Conservation (phyloP, 192 early-diverging fungal species). For the Backusella sp. region DNA sequence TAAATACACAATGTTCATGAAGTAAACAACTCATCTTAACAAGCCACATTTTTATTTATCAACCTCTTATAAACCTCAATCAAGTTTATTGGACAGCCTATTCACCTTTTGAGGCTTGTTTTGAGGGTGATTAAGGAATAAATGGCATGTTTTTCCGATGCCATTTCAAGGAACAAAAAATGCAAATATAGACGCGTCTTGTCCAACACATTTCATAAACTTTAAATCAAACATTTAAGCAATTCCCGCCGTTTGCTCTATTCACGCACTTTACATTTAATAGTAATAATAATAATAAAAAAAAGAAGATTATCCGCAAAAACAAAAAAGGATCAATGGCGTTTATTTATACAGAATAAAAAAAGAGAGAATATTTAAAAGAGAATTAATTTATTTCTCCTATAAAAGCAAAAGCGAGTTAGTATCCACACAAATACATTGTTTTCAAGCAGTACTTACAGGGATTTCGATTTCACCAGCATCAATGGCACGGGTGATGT, state of each 20-base stretch:
- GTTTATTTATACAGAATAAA: not conserved
- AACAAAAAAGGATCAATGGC: not conserved
- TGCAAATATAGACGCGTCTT: no score
- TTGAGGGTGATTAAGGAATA: no score
- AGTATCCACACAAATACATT: not conserved
- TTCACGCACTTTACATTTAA: not conserved
- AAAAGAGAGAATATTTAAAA: not conserved
- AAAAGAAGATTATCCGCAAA: not conserved
- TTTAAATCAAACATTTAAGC: no score
- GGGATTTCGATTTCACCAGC: slow-evolving; percentile 83
- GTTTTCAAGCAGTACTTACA: slow-evolving; percentile 11
- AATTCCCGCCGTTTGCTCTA: not conserved
- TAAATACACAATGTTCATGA: no score
- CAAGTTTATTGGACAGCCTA: no score
- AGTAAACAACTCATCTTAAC: no score
- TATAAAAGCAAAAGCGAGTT: not conserved
- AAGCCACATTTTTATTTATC: no score
- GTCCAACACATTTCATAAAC: no score
- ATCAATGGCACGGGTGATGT: slow-evolving; percentile 81
- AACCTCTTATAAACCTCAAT: no score
- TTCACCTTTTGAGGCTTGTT: no score
- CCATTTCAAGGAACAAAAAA: no score
- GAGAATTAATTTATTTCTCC: slow-evolving; percentile 18
- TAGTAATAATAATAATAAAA: not conserved
- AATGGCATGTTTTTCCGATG: no score